Percentiles rank a stretch among this genome's conserved stretches.
Evolutionary conservation across 2,329 filamentous ascomycete genomes (phyloP).

Genomic region (Aspergillus neoniger): DNA sequence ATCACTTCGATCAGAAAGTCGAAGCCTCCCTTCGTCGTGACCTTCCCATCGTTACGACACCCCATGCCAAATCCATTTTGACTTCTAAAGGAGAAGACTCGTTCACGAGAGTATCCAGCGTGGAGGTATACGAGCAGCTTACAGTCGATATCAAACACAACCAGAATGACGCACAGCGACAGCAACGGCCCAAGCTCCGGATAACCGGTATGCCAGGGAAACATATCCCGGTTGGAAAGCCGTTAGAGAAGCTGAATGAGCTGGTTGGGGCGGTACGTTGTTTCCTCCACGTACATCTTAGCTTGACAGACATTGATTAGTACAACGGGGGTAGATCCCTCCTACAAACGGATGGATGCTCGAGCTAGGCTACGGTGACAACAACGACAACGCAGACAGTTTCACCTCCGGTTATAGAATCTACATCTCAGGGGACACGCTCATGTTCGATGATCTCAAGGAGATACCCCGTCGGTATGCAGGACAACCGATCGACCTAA

Average conservation of each 20-base stretch:
- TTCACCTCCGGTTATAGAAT: slow-evolving; percentile 59
- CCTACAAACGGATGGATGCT: slow-evolving; percentile 69
- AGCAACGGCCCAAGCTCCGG: slow-evolving; percentile 50
- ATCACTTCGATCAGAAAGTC: slow-evolving; percentile 58
- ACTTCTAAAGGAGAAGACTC: slow-evolving; percentile 49
- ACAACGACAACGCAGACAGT: slow-evolving; percentile 8
- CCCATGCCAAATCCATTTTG: slow-evolving; percentile 60
- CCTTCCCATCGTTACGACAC: slow-evolving; percentile 65
- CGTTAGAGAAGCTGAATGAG: slow-evolving; percentile 50
- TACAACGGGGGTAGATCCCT: slow-evolving; percentile 48
- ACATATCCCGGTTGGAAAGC: slow-evolving; percentile 54
- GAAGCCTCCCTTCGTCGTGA: slow-evolving; percentile 54
- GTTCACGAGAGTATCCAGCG: slow-evolving; percentile 57
- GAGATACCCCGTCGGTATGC: slow-evolving; percentile 60
- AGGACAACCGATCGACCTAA: slow-evolving; percentile 61
- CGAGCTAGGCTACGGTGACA: slow-evolving; percentile 56
- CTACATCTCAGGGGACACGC: slow-evolving; percentile 68
- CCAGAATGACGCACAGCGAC: slow-evolving; percentile 4
- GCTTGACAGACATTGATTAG: background rate
- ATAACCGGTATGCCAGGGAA: slow-evolving; percentile 67
- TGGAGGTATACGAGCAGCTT: slow-evolving; percentile 59
- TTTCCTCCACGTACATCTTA: slow-evolving; percentile 9
- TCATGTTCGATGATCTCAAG: slow-evolving; percentile 63
- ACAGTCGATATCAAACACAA: slow-evolving; percentile 44
- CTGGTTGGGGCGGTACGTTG: slow-evolving; percentile 47